Evolutionary conservation across 345 rosid species (phyloP).

Genomic region (Barbarea vulgaris): DNA sequence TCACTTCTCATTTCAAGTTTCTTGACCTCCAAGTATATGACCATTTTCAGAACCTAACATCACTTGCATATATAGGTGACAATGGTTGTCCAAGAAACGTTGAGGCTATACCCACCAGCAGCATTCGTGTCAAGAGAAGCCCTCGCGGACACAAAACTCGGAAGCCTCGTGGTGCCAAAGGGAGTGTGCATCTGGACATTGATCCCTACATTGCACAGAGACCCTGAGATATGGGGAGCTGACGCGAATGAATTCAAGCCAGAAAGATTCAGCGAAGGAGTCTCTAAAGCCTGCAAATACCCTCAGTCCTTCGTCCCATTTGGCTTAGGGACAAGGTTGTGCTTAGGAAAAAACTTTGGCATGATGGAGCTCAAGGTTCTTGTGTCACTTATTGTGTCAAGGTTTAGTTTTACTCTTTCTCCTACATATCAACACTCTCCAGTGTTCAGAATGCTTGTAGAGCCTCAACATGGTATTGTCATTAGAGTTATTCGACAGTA

Average conservation of each 20-base stretch:
- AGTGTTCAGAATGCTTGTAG: slow-evolving; percentile 64
- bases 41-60: neutral
- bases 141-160: slow-evolving; percentile 57
- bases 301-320: slow-evolving; percentile 73
- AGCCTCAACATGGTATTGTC: slow-evolving; percentile 69
- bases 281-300: slow-evolving; percentile 68
- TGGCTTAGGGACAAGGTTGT: slow-evolving; percentile 72
- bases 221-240: slow-evolving; percentile 68
- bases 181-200: slow-evolving; percentile 60
- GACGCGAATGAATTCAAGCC: slow-evolving; percentile 81
- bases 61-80: slow-evolving; percentile 45
- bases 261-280: slow-evolving; percentile 63
- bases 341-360: slow-evolving; percentile 75
- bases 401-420: slow-evolving; percentile 62
- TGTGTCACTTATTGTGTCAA: slow-evolving; percentile 64
- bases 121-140: slow-evolving; percentile 73
- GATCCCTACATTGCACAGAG: slow-evolving; percentile 62
- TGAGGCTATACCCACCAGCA: slow-evolving; percentile 71
- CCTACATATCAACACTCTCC: slow-evolving; percentile 72
- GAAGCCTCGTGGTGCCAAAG: slow-evolving; percentile 59
- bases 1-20: neutral
- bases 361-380: slow-evolving; percentile 68
- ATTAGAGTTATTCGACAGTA: slow-evolving; percentile 35
- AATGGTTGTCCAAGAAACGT: slow-evolving; percentile 66
- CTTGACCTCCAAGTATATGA: slow-evolving; percentile 8